Evolutionary conservation across 2,329 filamentous ascomycete species (phyloP), one percentile per base, ranked within the genome.

Genomic region (Cladosporium oxysporum): DNA sequence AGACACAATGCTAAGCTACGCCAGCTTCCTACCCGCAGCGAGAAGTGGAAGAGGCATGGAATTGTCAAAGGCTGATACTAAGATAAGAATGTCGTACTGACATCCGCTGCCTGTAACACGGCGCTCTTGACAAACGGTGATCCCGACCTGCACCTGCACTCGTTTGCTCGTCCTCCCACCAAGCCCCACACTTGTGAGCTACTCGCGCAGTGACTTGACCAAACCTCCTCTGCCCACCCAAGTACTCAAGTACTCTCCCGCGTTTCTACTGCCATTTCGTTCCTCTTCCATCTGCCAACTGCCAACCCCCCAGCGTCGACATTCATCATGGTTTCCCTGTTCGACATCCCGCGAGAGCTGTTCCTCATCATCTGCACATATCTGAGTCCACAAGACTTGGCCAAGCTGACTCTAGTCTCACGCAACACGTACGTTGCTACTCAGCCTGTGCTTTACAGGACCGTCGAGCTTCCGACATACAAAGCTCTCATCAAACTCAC

Each of bases 331-430:
- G 33, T 55, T 2, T 31, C 65, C 8, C 60, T 72, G 60, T 66
- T 71, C 26, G 62, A 68, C 8, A 67, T 71, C n/a, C 71, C 69
- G 1, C 68, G 69, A 12, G 71, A 73, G 68, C 67, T 73, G 11
- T 73, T 69, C 33, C 64, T 73, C 5, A 58, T 65, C 58, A 60
- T 71, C 12, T 70, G 68, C 66, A 57, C 62, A 10, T 66, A 68
- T 52, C 65, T 72, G 2, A 57, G 41, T 4, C 63, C 67, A 7
- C 53, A 37, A 10, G 68, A 73, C n/a, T 66, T 69, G 26, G 21
- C 67, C 5, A 47, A 28, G 7, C 62, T 72, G 33, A 65, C 68
- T 26, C 47, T 63, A 23, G 61, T 68, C 21, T 68, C 53, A 52
- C 64, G 66, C 29, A 68, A 72, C 63, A 62, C 68, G 58, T 71